These are phyloP conservation scores for Staphylotrichum longicolle DNA, from an alignment of 495 filamentous ascomycete genomes.

Conservation along the genomic window DNA sequence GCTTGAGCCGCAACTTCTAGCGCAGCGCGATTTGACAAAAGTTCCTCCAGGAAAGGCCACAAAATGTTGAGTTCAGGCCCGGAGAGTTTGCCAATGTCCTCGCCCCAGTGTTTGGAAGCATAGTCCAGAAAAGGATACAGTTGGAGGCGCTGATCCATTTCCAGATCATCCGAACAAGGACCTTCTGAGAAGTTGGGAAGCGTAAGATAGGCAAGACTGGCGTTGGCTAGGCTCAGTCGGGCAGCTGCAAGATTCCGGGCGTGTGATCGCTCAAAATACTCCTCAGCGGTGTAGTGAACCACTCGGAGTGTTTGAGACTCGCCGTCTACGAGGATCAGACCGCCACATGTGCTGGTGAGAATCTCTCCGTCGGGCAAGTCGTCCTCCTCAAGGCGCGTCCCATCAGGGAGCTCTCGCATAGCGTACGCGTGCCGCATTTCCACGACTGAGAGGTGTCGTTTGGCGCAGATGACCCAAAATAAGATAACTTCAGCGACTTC, in stretches of 20 bases:
- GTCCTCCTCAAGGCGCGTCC: background rate
- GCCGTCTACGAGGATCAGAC: background rate
- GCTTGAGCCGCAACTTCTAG: background rate
- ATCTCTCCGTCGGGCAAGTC: slow-evolving; percentile 3
- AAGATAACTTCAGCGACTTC: background rate
- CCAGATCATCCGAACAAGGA: background rate
- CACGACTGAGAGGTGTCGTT: background rate
- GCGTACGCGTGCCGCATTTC: slow-evolving; percentile 5
- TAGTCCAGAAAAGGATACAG: background rate
- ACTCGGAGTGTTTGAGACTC: background rate
- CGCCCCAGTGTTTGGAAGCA: background rate
- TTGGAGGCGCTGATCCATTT: background rate
- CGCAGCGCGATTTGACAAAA: background rate
- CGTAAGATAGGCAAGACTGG: background rate
- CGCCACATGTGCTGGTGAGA: background rate
- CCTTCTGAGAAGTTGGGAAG: background rate
- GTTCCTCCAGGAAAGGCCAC: background rate
- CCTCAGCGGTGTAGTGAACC: slow-evolving; percentile 6
- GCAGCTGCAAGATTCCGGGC: background rate
- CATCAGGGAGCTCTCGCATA: background rate
- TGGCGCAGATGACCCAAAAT: slow-evolving; percentile 7
- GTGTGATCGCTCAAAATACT: slow-evolving; percentile 2
- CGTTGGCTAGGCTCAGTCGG: background rate
- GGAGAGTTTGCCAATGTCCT: background rate
- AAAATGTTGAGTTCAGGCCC: background rate